Evolutionary conservation across 441 rosid species (phyloP), one percentile per base, ranked within the genome.

Genomic region (Pelargonium australe): DNA sequence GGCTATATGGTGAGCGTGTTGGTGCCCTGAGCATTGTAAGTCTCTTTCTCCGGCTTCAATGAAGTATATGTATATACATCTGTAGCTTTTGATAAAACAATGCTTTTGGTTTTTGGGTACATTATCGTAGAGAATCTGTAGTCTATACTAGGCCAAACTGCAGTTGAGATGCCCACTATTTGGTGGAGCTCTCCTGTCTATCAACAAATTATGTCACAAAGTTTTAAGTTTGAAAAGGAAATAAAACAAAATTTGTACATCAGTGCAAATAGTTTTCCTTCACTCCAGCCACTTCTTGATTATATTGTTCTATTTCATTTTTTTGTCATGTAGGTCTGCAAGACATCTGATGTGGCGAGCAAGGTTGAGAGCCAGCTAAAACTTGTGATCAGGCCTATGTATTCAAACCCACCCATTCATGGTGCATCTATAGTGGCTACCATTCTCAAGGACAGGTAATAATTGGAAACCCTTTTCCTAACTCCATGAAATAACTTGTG

Each of bases 11-110:
- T 60, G 99, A 92, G 75, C 86, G 97, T 70, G 89, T 89, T 70
- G 98, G 98, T 77, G 95, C 99, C 31, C 89, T 95, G 76, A 91
- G 96, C 88, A 85, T 94, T 77, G 99, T 91, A 88, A 75, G 88
- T 60, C 44, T 67, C 77, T 12, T 4, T 19, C 31, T 25, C 31
- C 3, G 31, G 3, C 31, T 25, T 25, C 31, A 25, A 2, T 25
- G 31, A 25, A 25, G 31, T 25, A 25, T 2, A 25, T 25, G 19
- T 25, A 57, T 25, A 25, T 5, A 28, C 23, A 11, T 7, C 25
- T 28, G 14, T 11, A 8, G 11, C n/a, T 49, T 4, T 49, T 11
- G 4, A 49, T 5, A 49, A 10, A 49, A 12, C n/a, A 49, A 49
- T n/a, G n/a, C 9, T 49, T 49, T 49, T 62, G 25, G 62, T 57